Evolutionary conservation across 768 basidiomycete species (phyloP).

Genomic region (Boletus edulis): DNA sequence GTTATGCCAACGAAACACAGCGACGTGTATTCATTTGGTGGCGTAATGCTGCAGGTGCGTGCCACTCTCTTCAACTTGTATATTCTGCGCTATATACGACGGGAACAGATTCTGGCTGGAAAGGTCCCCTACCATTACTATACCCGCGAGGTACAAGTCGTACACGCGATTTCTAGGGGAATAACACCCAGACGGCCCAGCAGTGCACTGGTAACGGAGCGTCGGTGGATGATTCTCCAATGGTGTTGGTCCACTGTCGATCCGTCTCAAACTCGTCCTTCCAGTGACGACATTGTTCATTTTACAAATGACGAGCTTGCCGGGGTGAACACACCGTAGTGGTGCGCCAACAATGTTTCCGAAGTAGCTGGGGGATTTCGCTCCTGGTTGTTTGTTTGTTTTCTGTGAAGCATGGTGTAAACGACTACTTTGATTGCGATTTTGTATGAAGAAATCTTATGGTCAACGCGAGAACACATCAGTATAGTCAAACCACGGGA

Average conservation of each 20-base stretch:
- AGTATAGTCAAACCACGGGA: too few species aligned
- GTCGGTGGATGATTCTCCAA: slow-evolving; percentile 10
- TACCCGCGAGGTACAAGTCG: slow-evolving; percentile 7
- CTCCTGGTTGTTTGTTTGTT: not conserved
- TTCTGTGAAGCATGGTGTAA: not conserved
- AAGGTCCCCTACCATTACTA: slow-evolving; percentile 16
- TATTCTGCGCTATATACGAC: not conserved
- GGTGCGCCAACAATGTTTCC: not conserved
- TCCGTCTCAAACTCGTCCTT: slow-evolving; percentile 28
- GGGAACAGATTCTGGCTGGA: slow-evolving; percentile 7
- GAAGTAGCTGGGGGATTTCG: not conserved
- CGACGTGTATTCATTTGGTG: slow-evolving; percentile 24
- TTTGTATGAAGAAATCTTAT: too few species aligned
- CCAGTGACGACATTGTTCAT: slow-evolving; percentile 24
- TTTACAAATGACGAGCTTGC: slow-evolving; percentile 8
- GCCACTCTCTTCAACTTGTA: not conserved
- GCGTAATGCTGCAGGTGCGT: slow-evolving; percentile 30
- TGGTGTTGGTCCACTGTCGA: slow-evolving; percentile 22
- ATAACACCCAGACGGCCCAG: slow-evolving; percentile 10
- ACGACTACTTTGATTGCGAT: too few species aligned
- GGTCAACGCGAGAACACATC: too few species aligned
- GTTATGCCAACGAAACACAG: slow-evolving; percentile 8
- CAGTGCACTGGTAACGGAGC: slow-evolving; percentile 2
- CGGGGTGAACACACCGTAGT: not conserved
- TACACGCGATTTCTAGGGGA: slow-evolving; percentile 10